Conservation (phyloP, 257 asterid genomes). For the Gynochthodes officinalis region DNA sequence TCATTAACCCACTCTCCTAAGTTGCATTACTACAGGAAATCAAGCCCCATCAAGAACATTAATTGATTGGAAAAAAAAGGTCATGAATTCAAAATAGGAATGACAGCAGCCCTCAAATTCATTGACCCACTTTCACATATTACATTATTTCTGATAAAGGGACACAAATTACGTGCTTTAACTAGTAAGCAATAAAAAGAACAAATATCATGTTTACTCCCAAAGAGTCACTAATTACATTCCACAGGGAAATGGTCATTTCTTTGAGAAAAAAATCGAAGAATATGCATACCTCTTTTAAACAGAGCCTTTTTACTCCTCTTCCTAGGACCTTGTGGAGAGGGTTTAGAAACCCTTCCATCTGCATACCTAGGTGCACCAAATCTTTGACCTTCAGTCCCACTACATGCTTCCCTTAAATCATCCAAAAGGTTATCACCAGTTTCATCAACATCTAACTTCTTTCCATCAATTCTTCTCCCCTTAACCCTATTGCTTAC, state of each 20-base stretch:
- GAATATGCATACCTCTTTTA: constrained; percentile 47
- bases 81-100: background rate
- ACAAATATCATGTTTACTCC: background rate
- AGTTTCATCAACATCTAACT: constrained; percentile 42
- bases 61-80: background rate
- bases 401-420: constrained; percentile 76
- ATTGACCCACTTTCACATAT: background rate
- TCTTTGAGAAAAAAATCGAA: constrained; percentile 11
- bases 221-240: background rate
- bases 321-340: constrained; percentile 52
- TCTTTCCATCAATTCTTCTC: constrained; percentile 39
- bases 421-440: constrained; percentile 55
- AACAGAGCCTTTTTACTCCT: constrained; percentile 71
- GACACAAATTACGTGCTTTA: too few relatives aligned
- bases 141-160: background rate
- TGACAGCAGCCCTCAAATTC: background rate
- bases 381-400: constrained; percentile 62
- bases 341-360: constrained; percentile 36
- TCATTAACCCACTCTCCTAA: background rate
- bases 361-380: constrained; percentile 40
- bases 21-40: too few relatives aligned
- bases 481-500: constrained; percentile 34
- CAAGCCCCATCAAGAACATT: background rate
- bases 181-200: background rate
- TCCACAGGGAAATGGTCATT: background rate